phyloP scores from a whole-genome alignment of 352 stramenopile species.

The Globisporangium spinosum region DNA sequence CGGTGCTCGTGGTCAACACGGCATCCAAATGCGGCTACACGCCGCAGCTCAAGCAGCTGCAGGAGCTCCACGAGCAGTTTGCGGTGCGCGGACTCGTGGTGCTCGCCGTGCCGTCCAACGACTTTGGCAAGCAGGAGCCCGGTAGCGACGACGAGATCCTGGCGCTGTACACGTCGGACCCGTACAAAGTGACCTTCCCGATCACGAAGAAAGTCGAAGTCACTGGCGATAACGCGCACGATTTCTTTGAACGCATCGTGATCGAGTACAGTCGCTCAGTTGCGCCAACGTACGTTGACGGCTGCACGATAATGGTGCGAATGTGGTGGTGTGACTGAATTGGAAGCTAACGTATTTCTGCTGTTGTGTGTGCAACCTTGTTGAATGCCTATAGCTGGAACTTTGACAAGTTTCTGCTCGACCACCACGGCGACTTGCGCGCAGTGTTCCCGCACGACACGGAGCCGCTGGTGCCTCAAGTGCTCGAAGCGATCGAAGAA shows the following conservation, averaged over 20 bases:
- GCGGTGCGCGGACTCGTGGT: conserved; percentile 42
- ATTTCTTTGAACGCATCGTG: conserved; percentile 63
- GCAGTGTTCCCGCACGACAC: conserved; percentile 76
- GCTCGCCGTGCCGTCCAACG: conserved; percentile 62
- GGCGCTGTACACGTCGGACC: conserved; percentile 31
- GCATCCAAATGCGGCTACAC: conserved; percentile 55
- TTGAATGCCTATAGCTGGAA: conserved; percentile 40
- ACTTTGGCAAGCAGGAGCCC: conserved; percentile 61
- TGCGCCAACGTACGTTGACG: conserved; percentile 42
- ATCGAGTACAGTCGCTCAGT: conserved; percentile 62
- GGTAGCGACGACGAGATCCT: conserved; percentile 39
- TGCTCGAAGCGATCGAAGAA: conserved; percentile 63
- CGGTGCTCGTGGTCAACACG: conserved; percentile 68
- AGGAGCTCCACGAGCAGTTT: conserved; percentile 50
- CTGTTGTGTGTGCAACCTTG: not conserved
- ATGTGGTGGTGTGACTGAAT: not conserved
- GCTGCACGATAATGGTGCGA: not conserved
- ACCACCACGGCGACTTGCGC: conserved; percentile 50
- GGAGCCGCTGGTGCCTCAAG: conserved; percentile 52
- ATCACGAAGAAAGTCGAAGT: conserved; percentile 50
- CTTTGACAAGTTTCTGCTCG: conserved; percentile 81
- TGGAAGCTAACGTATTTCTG: not conserved
- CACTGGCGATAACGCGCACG: conserved; percentile 43
- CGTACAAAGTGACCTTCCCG: conserved; percentile 46
- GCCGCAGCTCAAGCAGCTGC: conserved; percentile 46